These are phyloP conservation scores for Penicillium cataractarum DNA, from an alignment of 495 filamentous ascomycete species.

Conservation along the genomic window DNA sequence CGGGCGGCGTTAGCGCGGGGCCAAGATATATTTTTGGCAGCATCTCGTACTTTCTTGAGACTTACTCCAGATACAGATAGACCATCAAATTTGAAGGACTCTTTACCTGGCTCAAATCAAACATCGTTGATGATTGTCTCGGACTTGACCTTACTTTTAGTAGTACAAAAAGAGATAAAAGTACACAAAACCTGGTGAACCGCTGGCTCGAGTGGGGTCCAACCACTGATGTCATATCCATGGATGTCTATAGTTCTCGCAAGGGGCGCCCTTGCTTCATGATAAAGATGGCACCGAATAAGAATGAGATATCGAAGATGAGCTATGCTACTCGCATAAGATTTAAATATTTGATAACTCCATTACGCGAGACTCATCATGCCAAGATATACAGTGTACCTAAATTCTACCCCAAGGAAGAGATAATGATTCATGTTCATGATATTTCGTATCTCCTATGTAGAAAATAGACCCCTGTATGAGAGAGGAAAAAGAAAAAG, in stretches of 20 bases:
- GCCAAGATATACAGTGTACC: too few relatives aligned
- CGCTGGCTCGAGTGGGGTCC: not conserved
- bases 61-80: not conserved
- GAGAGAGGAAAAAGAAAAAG: not conserved
- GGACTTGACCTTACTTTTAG: too few relatives aligned
- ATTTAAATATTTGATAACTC: not conserved
- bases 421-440: not conserved
- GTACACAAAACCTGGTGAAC: not conserved
- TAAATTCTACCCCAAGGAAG: not conserved
- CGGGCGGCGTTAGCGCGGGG: not conserved
- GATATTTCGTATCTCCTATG: not conserved
- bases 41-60: not conserved
- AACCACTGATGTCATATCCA: constrained; percentile 1
- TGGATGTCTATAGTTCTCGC: not conserved
- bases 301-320: too few relatives aligned
- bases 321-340: too few relatives aligned
- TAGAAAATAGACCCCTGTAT: not conserved
- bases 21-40: not conserved
- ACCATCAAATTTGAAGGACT: too few relatives aligned
- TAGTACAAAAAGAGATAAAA: not conserved
- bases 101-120: too few relatives aligned
- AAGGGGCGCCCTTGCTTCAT: not conserved
- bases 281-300: not conserved
- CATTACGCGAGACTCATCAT: not conserved
- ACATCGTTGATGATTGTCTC: too few relatives aligned